phyloP scores from a whole-genome alignment of 2,329 filamentous ascomycete species.

The Pseudocercospora musae region DNA sequence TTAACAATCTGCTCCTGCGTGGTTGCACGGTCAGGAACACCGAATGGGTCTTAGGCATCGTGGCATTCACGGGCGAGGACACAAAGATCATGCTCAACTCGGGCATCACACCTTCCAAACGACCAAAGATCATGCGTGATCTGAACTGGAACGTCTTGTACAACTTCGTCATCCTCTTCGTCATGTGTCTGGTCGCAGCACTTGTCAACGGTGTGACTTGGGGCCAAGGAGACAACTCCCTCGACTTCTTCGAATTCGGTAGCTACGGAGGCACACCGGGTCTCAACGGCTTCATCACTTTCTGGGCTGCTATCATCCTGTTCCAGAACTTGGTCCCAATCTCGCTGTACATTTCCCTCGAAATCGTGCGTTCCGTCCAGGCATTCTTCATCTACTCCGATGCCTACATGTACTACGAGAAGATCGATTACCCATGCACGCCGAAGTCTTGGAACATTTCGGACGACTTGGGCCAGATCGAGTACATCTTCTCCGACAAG shows the following conservation, averaged over 20 bases:
- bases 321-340: conserved; percentile 99
- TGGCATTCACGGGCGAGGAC: conserved; percentile 91
- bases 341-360: conserved; percentile 93
- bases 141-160: conserved; percentile 97
- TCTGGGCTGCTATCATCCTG: conserved; percentile 89
- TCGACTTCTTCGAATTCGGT: conserved; percentile 79
- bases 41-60: conserved; percentile 89
- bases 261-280: conserved; percentile 64
- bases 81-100: conserved; percentile 99
- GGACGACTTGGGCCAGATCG: conserved; percentile 94
- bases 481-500: conserved; percentile 98
- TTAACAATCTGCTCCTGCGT: conserved; percentile 92
- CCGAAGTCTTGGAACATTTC: conserved; percentile 99
- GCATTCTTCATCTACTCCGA: conserved; percentile 98
- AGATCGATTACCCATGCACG: conserved; percentile 88
- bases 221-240: conserved; percentile 69
- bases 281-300: conserved; percentile 90
- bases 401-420: conserved; percentile 93
- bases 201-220: conserved; percentile 83
- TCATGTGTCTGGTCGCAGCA: conserved; percentile 83
- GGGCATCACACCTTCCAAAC: conserved; percentile 90
- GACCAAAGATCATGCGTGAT: conserved; percentile 83
- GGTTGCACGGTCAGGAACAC: conserved; percentile 93
- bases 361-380: conserved; percentile 90
- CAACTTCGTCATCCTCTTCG: conserved; percentile 86